Evolutionary conservation across 176 grass and related monocot species (phyloP).

Genomic region (Secale cereale): DNA sequence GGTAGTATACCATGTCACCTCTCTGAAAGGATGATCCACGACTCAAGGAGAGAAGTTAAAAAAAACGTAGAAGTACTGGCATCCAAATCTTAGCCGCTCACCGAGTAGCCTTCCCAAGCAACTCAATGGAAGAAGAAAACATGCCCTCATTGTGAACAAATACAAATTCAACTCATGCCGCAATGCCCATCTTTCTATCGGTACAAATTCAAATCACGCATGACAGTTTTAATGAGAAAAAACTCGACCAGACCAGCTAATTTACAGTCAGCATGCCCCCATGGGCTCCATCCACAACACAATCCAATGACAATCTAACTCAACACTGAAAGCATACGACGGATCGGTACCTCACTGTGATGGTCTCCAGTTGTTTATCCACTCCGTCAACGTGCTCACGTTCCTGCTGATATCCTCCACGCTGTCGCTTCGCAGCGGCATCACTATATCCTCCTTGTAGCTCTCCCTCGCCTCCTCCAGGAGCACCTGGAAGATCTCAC

Average conservation of each 20-base stretch:
- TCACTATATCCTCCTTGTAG: conserved; percentile 70
- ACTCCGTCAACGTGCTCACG: conserved; percentile 61
- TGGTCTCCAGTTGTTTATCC: conserved; percentile 80
- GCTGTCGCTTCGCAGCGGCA: conserved; percentile 67
- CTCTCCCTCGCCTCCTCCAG: conserved; percentile 90
- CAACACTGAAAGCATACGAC: not conserved
- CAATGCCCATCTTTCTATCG: not conserved
- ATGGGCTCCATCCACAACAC: not conserved
- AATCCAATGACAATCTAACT: not conserved
- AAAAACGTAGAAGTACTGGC: too few relatives aligned
- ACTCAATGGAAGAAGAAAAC: too few relatives aligned
- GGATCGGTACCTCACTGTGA: not conserved
- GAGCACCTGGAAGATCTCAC: conserved; percentile 93
- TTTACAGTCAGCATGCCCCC: not conserved
- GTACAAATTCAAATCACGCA: not conserved
- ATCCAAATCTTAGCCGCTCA: too few relatives aligned
- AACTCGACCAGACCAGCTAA: not conserved
- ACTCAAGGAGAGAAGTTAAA: too few relatives aligned
- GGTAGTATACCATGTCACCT: too few relatives aligned
- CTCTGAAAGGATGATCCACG: too few relatives aligned
- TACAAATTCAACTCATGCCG: not conserved
- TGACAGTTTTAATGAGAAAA: not conserved
- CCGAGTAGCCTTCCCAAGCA: too few relatives aligned
- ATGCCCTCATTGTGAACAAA: too few relatives aligned
- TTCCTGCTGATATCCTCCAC: conserved; percentile 92